Percentiles rank a stretch among this genome's conserved stretches.
These are phyloP conservation scores for Trametes sp. DNA, from an alignment of 1,284 basidiomycete species.

Conservation along the genomic window DNA sequence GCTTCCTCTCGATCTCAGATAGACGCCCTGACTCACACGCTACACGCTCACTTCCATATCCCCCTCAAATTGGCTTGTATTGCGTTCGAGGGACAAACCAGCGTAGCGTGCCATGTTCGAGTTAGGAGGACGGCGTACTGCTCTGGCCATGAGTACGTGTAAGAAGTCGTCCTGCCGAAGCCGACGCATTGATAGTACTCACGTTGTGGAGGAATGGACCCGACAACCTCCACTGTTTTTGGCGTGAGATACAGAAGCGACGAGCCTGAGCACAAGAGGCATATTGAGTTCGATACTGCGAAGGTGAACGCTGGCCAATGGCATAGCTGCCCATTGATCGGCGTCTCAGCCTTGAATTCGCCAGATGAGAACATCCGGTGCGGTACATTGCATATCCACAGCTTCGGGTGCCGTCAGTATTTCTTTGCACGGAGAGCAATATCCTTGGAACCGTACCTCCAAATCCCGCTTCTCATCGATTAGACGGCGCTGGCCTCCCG, in stretches of 20 bases:
- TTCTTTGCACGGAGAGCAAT: neutral
- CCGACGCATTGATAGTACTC: too few species aligned
- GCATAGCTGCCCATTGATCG: neutral
- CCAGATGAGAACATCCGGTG: neutral
- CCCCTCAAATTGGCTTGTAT: neutral
- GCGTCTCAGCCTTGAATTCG: constrained; percentile 1
- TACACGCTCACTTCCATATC: neutral
- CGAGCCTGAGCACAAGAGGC: neutral
- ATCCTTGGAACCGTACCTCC: neutral
- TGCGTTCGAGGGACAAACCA: neutral
- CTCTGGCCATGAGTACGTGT: too few species aligned
- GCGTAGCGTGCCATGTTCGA: neutral
- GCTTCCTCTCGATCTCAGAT: constrained; percentile 18
- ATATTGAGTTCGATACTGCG: neutral
- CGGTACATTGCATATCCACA: neutral
- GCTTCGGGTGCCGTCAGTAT: neutral
- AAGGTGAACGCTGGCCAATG: neutral
- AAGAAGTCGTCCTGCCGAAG: neutral
- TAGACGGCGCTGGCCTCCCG: neutral
- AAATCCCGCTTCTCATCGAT: neutral
- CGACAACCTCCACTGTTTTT: neutral
- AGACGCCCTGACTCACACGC: constrained; percentile 7
- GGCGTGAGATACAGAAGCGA: constrained; percentile 9
- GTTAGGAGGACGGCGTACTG: neutral
- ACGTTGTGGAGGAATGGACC: neutral